phyloP scores from a whole-genome alignment of 306 rosid genomes.

The Astragalus glycyphyllos region DNA sequence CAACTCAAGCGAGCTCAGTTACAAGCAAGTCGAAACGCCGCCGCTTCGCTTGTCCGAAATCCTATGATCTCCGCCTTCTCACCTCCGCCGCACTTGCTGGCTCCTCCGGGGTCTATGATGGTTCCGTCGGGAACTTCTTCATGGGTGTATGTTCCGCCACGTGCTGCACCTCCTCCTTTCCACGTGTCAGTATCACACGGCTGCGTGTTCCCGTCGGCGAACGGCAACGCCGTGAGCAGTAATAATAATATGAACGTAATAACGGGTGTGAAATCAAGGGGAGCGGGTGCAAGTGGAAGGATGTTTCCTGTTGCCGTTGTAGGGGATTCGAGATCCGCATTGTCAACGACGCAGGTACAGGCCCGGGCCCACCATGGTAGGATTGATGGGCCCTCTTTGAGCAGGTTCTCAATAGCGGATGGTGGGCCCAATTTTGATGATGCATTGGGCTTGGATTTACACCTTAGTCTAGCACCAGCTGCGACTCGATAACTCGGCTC shows the following conservation, averaged over 20 bases:
- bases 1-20: constrained; percentile 90
- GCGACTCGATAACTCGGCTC: constrained; percentile 53
- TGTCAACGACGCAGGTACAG: constrained; percentile 59
- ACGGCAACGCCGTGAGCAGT: neutral
- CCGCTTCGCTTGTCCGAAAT: constrained; percentile 80
- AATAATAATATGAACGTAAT: neutral
- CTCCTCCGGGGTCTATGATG: constrained; percentile 65
- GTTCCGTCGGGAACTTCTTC: constrained; percentile 55
- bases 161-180: constrained; percentile 69
- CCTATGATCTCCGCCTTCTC: constrained; percentile 92
- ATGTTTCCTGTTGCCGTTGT: constrained; percentile 55
- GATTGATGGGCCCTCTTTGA: constrained; percentile 76
- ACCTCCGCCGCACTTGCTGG: constrained; percentile 82
- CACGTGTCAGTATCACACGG: constrained; percentile 97
- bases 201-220: constrained; percentile 61
- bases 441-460: constrained; percentile 85
- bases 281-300: constrained; percentile 44
- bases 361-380: constrained; percentile 62
- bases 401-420: constrained; percentile 71
- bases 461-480: constrained; percentile 85
- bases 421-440: constrained; percentile 82
- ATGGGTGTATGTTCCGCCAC: constrained; percentile 80
- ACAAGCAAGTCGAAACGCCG: constrained; percentile 82
- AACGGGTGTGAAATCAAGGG: constrained; percentile 46
- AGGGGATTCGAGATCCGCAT: constrained; percentile 61